Evolutionary conservation across 305 asterid species (phyloP), one percentile per base, ranked within the genome.

Genomic region (Ilex paraguariensis): DNA sequence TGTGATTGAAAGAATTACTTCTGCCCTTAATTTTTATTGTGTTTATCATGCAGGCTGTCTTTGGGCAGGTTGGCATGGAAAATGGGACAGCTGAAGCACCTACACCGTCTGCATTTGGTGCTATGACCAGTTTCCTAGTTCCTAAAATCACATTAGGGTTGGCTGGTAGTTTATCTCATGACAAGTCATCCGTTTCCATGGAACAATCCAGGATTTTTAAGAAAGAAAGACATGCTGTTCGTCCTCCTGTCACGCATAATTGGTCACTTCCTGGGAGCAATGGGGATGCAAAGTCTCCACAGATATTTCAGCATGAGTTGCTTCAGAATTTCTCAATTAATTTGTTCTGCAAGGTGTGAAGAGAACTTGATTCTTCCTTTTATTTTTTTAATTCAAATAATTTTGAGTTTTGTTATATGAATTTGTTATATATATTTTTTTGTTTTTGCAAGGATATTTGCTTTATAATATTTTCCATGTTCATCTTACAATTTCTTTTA

Each of bases 231-330:
- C 95, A 94, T 69, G 88, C 93, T 61, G 75, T 94, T 69, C 97
- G 99, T 56, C 99, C 99, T 72, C 99, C 99, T 30, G 97, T 94
- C 74, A 84, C 88, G 81, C 99, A 94, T 67, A 75, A 84, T 74
- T 94, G 99, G 97, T 94, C 95, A 49, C 76, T 90, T 81, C 91
- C 95, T 65, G 96, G 87, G 70, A 74, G 78, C 72, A 59, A 59
- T 44, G 64, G 74, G 36, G 74, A 80, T 59, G 63, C 73, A 52
- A 80, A 82, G 71, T 77, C 72, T 60, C 96, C 99, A 30, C 95
- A 90, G 79, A 87, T 90, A 78, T 94, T 94, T 86, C 97, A 93
- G 79, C 99, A 94, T 57, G 99, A 93, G 70, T 83, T 94, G 80
- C 96, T 94, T 67, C 99, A 90, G 78, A 84, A 94, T 82, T 94